Evolutionary conservation across 75 land plant species (phyloP), one percentile per base, ranked within the genome.

Genomic region (Pinus tabuliformis): DNA sequence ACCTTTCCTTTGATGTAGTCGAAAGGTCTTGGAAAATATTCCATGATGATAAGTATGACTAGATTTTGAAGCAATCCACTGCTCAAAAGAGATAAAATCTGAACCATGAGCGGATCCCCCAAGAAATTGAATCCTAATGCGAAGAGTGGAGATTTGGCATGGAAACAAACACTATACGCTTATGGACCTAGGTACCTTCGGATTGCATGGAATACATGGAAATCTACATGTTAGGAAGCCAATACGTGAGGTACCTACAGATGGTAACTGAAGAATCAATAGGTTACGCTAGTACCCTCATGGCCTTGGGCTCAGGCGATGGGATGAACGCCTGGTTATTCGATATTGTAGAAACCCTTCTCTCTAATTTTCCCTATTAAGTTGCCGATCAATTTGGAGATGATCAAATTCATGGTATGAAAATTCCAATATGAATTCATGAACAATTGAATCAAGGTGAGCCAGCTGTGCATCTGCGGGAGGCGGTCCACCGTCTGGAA

Each of bases 291-390:
- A 11, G 37, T 17, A n/a, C 57, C 63, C 61, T 82, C 30, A 22
- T 63, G 62, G 72, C 18, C 65, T 59, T 0, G 26, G 1, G 79
- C 59, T 54, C 59, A 33, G 83, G 80, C 33, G 83, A 81, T 57
- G 84, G 92, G 13, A 81, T 24, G 87, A 90, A 91, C 68, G 90
- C 79, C 15, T 91, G 97, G 93, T 81, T 95, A 20, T 90, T 95
- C 76, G 98, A 95, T 52, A 73, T 91, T 66, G 96, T 93, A 68
- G 98, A 95, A 80, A 95, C 96, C 0, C 73, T 85, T 72, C 89
- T 95, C 39, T 91, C 93, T 7, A 93, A 91, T 79, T 56, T 91
- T 18, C 91, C 92, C 1, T 91, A 83, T 70, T 93, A 95, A 68
- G 77, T 60, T 17, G 24, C 39, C 22, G 77, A 85, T 75, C 75